These are phyloP conservation scores for Leishmania turanica DNA, from an alignment of 208 protist genomes.

Conservation along the genomic window DNA sequence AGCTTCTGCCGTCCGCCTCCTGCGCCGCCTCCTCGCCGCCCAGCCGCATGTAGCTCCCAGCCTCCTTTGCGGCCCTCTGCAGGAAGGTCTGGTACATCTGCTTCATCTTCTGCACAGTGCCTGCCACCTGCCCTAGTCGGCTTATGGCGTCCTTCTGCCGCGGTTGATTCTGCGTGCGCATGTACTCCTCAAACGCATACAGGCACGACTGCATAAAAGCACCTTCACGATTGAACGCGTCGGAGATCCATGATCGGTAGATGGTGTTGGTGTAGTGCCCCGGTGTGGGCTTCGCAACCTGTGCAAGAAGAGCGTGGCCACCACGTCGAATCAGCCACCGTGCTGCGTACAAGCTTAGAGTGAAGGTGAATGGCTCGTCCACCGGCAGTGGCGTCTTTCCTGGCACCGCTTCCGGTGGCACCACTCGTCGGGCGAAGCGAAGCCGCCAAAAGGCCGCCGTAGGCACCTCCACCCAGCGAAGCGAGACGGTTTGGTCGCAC, in stretches of 20 bases:
- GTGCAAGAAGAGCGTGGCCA: constrained; percentile 9
- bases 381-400: constrained; percentile 15
- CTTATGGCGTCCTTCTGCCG: constrained; percentile 45
- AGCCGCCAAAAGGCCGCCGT: constrained; percentile 26
- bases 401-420: background rate
- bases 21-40: background rate
- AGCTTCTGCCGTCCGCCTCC: background rate
- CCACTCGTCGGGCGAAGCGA: constrained; percentile 2
- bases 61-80: constrained; percentile 55
- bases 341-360: constrained; percentile 48
- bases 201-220: constrained; percentile 57
- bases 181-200: constrained; percentile 58
- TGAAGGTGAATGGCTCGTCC: constrained; percentile 13
- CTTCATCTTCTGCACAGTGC: constrained; percentile 40
- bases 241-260: constrained; percentile 47
- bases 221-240: constrained; percentile 56
- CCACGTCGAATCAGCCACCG: constrained; percentile 45
- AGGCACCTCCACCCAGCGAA: constrained; percentile 40
- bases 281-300: background rate
- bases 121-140: constrained; percentile 43
- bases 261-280: constrained; percentile 38
- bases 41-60: constrained; percentile 4
- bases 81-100: constrained; percentile 56
- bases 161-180: constrained; percentile 51
- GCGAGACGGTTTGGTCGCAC: constrained; percentile 22